These are phyloP conservation scores for Schizosaccharomyces lindneri DNA, from an alignment of 805 yeast genomes.

Conservation along the genomic window DNA sequence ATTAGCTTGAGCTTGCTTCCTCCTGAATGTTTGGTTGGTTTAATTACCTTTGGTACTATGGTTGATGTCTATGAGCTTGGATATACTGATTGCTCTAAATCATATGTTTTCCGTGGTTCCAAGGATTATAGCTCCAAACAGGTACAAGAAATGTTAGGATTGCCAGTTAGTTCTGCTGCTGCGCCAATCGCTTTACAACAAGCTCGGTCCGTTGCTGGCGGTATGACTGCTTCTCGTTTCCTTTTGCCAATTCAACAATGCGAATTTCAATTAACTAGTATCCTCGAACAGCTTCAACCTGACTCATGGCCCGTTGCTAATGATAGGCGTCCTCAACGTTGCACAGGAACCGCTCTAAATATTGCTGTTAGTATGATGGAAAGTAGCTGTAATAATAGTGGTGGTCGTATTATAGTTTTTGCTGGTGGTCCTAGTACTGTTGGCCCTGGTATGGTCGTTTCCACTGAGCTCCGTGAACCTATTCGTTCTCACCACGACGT, in stretches of 20 bases:
- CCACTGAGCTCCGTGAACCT: slow-evolving; percentile 78
- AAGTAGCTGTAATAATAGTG: slow-evolving; percentile 58
- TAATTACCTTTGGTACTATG: slow-evolving; percentile 72
- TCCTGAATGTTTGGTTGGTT: slow-evolving; percentile 68
- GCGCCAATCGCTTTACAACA: neutral
- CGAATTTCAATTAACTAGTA: slow-evolving; percentile 58
- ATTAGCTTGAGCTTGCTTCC: slow-evolving; percentile 60
- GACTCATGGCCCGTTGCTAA: slow-evolving; percentile 81
- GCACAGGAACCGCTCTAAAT: slow-evolving; percentile 78
- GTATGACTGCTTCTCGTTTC: slow-evolving; percentile 18
- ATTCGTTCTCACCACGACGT: slow-evolving; percentile 93
- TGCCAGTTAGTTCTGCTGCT: slow-evolving; percentile 11
- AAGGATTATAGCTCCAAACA: slow-evolving; percentile 43
- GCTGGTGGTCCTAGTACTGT: slow-evolving; percentile 90
- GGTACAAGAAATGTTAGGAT: slow-evolving; percentile 36
- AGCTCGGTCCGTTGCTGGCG: slow-evolving; percentile 7
- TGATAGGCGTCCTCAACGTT: slow-evolving; percentile 57
- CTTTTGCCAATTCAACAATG: slow-evolving; percentile 51
- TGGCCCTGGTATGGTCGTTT: slow-evolving; percentile 85
- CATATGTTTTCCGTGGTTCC: slow-evolving; percentile 69
- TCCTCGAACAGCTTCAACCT: slow-evolving; percentile 48
- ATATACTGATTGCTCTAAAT: slow-evolving; percentile 40
- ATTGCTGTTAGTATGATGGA: slow-evolving; percentile 66
- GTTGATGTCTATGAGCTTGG: slow-evolving; percentile 73
- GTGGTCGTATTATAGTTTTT: slow-evolving; percentile 72